Evolutionary conservation across 2,329 filamentous ascomycete species (phyloP), one percentile per base, ranked within the genome.

Genomic region (Niveomyces coronatus): DNA sequence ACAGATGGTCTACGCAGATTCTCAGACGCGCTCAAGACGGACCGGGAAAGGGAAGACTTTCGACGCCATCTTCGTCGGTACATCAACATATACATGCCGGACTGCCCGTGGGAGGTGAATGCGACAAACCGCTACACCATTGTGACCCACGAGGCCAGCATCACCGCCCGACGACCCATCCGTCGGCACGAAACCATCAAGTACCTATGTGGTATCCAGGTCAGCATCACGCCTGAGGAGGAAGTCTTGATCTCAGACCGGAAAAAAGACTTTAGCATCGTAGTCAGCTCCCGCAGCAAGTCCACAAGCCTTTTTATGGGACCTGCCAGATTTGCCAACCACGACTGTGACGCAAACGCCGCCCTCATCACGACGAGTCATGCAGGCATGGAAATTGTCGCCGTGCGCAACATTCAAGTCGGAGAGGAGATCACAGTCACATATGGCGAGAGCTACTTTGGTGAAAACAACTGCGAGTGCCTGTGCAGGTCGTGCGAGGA

Each of bases 371-470:
- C 86, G 24, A 82, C 78, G 24, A 85, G 87, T 31, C 76, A 81
- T 40, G 79, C 88, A 41, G 86, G 86, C 24, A 95, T 98, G 65
- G 84, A 93, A 53, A 88, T 98, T 40, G 76, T 94, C 35, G 86
- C 91, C 3, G 76, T 79, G 23, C 77, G 79, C 47, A 73, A 88
- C 42, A 96, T 98, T 44, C 74, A 82, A 9, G 67, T 82, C 1
- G 91, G 88, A 4, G 88, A 98, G 44, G 91, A 98, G 58, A 94
- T 98, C 43, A 98, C 91, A 0, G 91, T 98, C 0, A 89, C 82
- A 0, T 98, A 98, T 52, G 87, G 89, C 17, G 87, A 94, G 14
- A 87, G 85, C 54, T 98, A 98, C 57, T 98, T 98, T 62, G 91
- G 91, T 3, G 80, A 86, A 31, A 78, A 88, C 55, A 98, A 98